These are phyloP conservation scores for Inga leiocalycina DNA, from an alignment of 306 rosid species.

Conservation along the genomic window DNA sequence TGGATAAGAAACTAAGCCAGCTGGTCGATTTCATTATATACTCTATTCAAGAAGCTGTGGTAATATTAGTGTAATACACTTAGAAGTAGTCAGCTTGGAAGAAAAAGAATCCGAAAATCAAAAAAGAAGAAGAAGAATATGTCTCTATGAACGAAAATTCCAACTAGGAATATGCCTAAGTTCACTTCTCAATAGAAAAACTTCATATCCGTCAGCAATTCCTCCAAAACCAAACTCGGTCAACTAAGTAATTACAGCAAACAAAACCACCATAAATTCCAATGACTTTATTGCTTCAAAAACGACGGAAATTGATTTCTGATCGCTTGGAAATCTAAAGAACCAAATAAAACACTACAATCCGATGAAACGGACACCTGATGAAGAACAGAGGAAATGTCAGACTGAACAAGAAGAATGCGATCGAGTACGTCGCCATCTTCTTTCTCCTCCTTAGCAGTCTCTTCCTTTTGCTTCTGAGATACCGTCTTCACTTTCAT, in stretches of 20 bases:
- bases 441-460: conserved; percentile 24
- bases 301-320: neutral
- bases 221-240: neutral
- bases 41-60: neutral
- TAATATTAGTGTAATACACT: neutral
- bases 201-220: neutral
- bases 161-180: neutral
- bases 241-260: neutral
- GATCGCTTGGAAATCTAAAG: neutral
- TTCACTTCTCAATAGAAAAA: neutral
- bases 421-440: conserved; percentile 35
- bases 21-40: neutral
- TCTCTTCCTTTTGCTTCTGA: conserved; percentile 19
- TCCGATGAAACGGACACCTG: conserved; percentile 47
- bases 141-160: neutral
- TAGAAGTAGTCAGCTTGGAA: neutral
- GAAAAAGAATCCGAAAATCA: neutral
- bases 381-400: conserved; percentile 57
- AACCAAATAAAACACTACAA: neutral
- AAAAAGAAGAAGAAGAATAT: neutral
- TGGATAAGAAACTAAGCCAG: neutral
- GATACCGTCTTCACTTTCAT: conserved; percentile 4
- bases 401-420: conserved; percentile 64
- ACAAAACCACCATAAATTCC: neutral
- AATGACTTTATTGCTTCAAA: neutral